phyloP scores from a whole-genome alignment of 148 eudicot genomes.

The Bassia scoparia region DNA sequence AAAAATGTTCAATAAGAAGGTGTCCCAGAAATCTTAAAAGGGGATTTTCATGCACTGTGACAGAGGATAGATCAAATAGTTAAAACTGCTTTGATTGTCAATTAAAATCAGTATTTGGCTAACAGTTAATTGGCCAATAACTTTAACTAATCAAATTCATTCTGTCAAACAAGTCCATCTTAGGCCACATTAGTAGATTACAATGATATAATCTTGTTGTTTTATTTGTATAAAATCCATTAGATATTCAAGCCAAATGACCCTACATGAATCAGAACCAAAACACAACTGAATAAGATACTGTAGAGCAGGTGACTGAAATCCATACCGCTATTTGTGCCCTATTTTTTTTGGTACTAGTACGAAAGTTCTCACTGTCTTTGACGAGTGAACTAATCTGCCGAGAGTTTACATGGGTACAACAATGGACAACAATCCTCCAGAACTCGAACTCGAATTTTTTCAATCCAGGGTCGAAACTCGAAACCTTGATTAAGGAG shows the following conservation, averaged over 20 bases:
- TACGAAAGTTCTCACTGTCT: no score
- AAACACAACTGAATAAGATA: background rate
- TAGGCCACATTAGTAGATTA: slow-evolving; percentile 7
- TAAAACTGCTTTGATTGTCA: slow-evolving; percentile 5
- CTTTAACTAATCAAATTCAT: background rate
- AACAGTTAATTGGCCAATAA: slow-evolving; percentile 20
- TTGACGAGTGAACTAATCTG: no score
- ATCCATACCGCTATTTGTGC: no score
- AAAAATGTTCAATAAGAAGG: background rate
- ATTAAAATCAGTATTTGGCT: background rate
- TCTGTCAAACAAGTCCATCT: background rate
- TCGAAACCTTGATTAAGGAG: no score
- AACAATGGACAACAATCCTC: no score
- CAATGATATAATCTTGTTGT: slow-evolving; percentile 8
- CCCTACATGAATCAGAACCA: background rate
- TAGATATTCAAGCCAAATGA: slow-evolving; percentile 13
- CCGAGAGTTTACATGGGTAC: no score
- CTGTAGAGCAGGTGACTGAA: no score
- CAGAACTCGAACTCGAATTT: no score
- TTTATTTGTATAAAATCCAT: background rate
- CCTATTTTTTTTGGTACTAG: no score
- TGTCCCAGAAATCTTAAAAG: slow-evolving; percentile 15
- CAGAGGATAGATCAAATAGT: slow-evolving; percentile 2
- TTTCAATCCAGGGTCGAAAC: no score
- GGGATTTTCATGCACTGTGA: slow-evolving; percentile 8